Percentiles rank a stretch among this genome's conserved stretches.
These are phyloP conservation scores for Fraxinus platypoda DNA, from an alignment of 305 asterid species.

Conservation along the genomic window DNA sequence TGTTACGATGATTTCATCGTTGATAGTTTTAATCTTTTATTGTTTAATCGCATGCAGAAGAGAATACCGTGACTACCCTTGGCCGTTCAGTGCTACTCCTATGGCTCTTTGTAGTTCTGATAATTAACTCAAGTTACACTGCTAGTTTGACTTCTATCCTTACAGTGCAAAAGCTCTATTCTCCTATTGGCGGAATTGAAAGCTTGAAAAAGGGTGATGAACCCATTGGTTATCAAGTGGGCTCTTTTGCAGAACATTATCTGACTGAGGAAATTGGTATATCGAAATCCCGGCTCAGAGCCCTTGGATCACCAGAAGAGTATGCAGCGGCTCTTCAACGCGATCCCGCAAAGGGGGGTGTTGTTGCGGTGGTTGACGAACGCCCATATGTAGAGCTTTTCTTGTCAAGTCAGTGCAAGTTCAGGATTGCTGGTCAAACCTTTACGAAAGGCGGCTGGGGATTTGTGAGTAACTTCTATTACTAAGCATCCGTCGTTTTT, in stretches of 20 bases:
- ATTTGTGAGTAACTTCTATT: conserved; percentile 51
- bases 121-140: conserved; percentile 78
- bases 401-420: conserved; percentile 59
- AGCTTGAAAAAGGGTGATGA: conserved; percentile 50
- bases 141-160: conserved; percentile 87
- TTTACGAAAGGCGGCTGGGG: conserved; percentile 87
- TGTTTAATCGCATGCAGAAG: conserved; percentile 44
- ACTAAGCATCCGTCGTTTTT: conserved; percentile 12
- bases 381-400: conserved; percentile 73
- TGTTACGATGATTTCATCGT: background rate
- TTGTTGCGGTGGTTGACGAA: conserved; percentile 78
- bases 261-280: conserved; percentile 53
- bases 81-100: conserved; percentile 70
- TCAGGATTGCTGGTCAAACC: conserved; percentile 64
- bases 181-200: conserved; percentile 79
- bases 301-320: conserved; percentile 71
- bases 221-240: conserved; percentile 73
- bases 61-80: conserved; percentile 66
- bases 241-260: conserved; percentile 68
- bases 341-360: conserved; percentile 64
- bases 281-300: conserved; percentile 49
- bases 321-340: conserved; percentile 55
- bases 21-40: conserved; percentile 7
- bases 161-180: conserved; percentile 74
- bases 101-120: conserved; percentile 82